Evolutionary conservation across 2,329 filamentous ascomycete genomes (phyloP).

Genomic region (Penicillium sp.): DNA sequence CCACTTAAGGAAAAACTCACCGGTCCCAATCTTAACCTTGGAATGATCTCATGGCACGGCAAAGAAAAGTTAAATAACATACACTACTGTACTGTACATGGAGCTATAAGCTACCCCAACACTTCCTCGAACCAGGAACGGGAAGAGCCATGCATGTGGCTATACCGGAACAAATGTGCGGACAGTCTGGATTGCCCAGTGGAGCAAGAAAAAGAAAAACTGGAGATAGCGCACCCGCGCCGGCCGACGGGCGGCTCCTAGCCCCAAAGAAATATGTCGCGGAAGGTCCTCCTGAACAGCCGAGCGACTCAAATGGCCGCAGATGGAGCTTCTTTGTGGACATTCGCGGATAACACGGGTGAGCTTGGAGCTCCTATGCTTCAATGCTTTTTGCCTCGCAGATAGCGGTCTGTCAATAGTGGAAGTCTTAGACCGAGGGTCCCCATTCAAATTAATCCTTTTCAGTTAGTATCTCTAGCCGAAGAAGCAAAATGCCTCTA

Average conservation of each 20-base stretch:
- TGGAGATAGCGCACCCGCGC: slow-evolving; percentile 24
- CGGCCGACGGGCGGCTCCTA: slow-evolving; percentile 28
- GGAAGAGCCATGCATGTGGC: background rate
- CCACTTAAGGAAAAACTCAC: background rate
- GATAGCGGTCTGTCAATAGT: background rate
- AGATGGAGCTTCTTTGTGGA: background rate
- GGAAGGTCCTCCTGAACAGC: slow-evolving; percentile 22
- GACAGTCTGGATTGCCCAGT: background rate
- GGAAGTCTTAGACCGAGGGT: background rate
- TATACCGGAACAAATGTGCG: background rate
- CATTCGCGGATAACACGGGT: background rate
- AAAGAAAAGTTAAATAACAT: background rate
- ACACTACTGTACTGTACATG: background rate
- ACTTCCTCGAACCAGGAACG: background rate
- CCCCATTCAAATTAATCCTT: background rate
- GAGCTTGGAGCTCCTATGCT: background rate
- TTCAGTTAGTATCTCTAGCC: background rate
- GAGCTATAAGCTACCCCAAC: background rate
- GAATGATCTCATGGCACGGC: background rate
- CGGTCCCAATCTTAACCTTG: background rate
- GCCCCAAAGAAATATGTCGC: slow-evolving; percentile 16
- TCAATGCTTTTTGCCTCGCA: background rate
- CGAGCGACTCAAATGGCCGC: slow-evolving; percentile 3
- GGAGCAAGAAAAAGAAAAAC: slow-evolving; percentile 1
- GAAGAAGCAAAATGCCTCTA: background rate